A percentile compares a stretch with the other conserved stretches of the same genome.
These are phyloP conservation scores for Neurospora sp. DNA, from an alignment of 495 filamentous ascomycete genomes.

Conservation along the genomic window DNA sequence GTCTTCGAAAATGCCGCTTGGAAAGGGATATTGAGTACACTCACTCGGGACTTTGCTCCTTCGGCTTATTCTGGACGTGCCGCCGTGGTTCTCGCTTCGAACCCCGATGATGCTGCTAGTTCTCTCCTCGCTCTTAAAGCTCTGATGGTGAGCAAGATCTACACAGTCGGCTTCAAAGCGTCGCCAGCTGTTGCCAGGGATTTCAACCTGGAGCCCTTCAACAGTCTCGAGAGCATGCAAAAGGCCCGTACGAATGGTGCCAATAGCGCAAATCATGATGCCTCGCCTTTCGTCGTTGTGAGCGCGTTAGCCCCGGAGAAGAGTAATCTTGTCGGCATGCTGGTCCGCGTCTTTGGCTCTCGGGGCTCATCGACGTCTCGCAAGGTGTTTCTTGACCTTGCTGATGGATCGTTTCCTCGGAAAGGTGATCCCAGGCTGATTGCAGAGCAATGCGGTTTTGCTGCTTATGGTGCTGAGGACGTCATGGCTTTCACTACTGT, in stretches of 20 bases:
- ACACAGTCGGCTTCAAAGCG: conserved; percentile 73
- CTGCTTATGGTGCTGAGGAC: conserved; percentile 67
- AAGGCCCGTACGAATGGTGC: conserved; percentile 38
- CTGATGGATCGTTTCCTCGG: conserved; percentile 46
- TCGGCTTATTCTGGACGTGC: conserved; percentile 67
- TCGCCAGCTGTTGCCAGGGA: conserved; percentile 51
- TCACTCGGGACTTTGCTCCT: conserved; percentile 71
- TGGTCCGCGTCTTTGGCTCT: conserved; percentile 57
- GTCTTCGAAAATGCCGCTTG: conserved; percentile 72
- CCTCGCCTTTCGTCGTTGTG: conserved; percentile 67
- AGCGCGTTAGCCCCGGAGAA: conserved; percentile 70
- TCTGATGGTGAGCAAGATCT: conserved; percentile 67
- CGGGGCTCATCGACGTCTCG: conserved; percentile 42
- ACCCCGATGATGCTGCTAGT: conserved; percentile 59
- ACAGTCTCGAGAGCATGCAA: conserved; percentile 68
- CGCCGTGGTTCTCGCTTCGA: conserved; percentile 60
- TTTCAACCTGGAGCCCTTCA: conserved; percentile 57
- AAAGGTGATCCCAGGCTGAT: conserved; percentile 60
- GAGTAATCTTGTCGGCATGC: conserved; percentile 65
- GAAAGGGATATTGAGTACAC: conserved; percentile 72
- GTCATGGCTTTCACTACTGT: conserved; percentile 75
- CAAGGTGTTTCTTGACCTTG: conserved; percentile 74
- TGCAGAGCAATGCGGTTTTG: conserved; percentile 62
- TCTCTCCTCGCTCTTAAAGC: conserved; percentile 66
- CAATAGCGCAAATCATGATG: conserved; percentile 16